Conservation (phyloP, 345 rosid species). For the Microcos paniculata region DNA sequence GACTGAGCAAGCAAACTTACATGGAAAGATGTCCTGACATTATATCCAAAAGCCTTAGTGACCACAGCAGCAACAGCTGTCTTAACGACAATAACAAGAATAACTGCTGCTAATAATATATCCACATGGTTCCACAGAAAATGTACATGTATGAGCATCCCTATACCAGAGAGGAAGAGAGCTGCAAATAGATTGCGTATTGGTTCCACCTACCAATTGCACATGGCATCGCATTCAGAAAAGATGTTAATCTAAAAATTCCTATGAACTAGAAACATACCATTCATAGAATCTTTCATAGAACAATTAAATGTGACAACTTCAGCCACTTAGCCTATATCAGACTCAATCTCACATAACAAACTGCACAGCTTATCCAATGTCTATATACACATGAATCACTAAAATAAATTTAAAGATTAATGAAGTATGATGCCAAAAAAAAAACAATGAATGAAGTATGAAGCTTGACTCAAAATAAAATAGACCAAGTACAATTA, state of each 20-base stretch:
- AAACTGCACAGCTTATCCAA: not conserved
- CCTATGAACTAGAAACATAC: not conserved
- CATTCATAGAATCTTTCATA: not conserved
- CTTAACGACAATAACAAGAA: slow-evolving; percentile 87
- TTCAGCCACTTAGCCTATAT: not conserved
- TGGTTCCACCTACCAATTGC: slow-evolving; percentile 80
- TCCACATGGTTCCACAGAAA: slow-evolving; percentile 99
- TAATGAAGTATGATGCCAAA: not conserved
- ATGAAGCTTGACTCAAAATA: slow-evolving; percentile 10
- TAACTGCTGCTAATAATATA: slow-evolving; percentile 92
- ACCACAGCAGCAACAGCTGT: slow-evolving; percentile 74
- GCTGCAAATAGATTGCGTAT: slow-evolving; percentile 95
- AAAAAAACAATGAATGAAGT: not conserved
- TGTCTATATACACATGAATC: not conserved
- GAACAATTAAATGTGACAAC: not conserved
- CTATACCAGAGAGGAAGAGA: slow-evolving; percentile 95
- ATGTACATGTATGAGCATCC: slow-evolving; percentile 96
- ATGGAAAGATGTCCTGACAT: slow-evolving; percentile 76
- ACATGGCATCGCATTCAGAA: slow-evolving; percentile 9
- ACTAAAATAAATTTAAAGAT: not conserved
- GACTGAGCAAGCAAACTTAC: slow-evolving; percentile 47
- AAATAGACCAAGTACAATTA: not conserved
- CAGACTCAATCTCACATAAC: not conserved
- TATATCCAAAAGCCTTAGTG: slow-evolving; percentile 77
- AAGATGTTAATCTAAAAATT: not conserved